phyloP scores from a whole-genome alignment of 164 flowering plant genomes.

The Annona cherimola region DNA sequence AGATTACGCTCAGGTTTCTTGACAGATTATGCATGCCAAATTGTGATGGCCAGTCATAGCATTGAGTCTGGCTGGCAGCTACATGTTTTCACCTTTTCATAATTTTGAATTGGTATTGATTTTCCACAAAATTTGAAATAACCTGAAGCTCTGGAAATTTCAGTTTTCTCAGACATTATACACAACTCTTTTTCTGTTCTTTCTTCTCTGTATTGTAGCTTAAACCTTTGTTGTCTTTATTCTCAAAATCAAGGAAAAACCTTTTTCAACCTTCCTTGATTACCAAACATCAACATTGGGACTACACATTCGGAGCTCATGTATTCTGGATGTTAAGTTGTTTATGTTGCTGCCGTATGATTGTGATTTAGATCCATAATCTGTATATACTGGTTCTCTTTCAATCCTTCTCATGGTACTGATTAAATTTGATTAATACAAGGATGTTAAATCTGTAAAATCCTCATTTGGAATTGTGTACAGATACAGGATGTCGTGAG shows the following conservation, averaged over 20 bases:
- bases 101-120: too few relatives aligned
- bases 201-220: slow-evolving; percentile 7
- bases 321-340: not conserved
- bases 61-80: too few relatives aligned
- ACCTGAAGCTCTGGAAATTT: too few relatives aligned
- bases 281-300: not conserved
- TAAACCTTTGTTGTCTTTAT: too few relatives aligned
- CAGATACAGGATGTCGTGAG: slow-evolving; percentile 95
- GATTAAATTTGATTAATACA: not conserved
- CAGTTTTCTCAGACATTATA: too few relatives aligned
- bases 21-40: too few relatives aligned
- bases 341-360: not conserved
- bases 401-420: not conserved
- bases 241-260: too few relatives aligned
- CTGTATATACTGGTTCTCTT: not conserved
- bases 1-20: slow-evolving; percentile 85
- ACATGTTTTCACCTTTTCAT: too few relatives aligned
- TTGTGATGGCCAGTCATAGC: too few relatives aligned
- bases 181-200: too few relatives aligned
- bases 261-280: too few relatives aligned
- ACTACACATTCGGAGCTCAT: not conserved
- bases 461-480: slow-evolving; percentile 16
- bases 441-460: not conserved
- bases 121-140: too few relatives aligned
- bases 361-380: not conserved